A percentile compares a stretch with the other conserved stretches of the same genome.
phyloP scores from a whole-genome alignment of 768 basidiomycete genomes.

The Pulveroboletus frians region DNA sequence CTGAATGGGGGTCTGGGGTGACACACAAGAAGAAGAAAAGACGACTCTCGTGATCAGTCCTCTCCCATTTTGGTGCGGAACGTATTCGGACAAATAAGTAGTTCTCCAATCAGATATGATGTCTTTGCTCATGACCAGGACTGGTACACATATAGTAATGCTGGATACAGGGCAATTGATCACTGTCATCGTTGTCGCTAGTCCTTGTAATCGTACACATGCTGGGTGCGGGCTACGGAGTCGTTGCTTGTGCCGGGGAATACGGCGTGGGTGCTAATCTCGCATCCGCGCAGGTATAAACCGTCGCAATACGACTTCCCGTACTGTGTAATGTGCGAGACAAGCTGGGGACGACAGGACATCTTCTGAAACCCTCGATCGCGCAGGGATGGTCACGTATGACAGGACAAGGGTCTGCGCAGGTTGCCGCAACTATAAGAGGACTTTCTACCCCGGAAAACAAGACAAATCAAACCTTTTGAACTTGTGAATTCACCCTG shows the following conservation, averaged over 20 bases:
- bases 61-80: too few species aligned
- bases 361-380: constrained; percentile 46
- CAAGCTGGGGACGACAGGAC: constrained; percentile 67
- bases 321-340: constrained; percentile 69
- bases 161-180: too few species aligned
- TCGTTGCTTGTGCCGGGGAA: not conserved
- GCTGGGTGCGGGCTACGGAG: not conserved
- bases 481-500: constrained; percentile 93
- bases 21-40: too few species aligned
- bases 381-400: constrained; percentile 89
- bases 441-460: not conserved
- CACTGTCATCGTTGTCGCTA: too few species aligned
- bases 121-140: too few species aligned
- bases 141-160: too few species aligned
- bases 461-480: constrained; percentile 67
- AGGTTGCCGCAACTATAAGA: constrained; percentile 2
- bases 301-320: constrained; percentile 78
- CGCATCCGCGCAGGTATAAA: constrained; percentile 94
- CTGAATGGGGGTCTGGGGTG: too few species aligned
- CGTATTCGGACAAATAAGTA: too few species aligned
- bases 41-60: too few species aligned
- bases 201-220: too few species aligned
- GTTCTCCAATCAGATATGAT: too few species aligned
- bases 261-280: constrained; percentile 42
- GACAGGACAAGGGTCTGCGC: constrained; percentile 80